Conservation (phyloP, 2,329 filamentous ascomycete species). For the Cercospora sojina region DNA sequence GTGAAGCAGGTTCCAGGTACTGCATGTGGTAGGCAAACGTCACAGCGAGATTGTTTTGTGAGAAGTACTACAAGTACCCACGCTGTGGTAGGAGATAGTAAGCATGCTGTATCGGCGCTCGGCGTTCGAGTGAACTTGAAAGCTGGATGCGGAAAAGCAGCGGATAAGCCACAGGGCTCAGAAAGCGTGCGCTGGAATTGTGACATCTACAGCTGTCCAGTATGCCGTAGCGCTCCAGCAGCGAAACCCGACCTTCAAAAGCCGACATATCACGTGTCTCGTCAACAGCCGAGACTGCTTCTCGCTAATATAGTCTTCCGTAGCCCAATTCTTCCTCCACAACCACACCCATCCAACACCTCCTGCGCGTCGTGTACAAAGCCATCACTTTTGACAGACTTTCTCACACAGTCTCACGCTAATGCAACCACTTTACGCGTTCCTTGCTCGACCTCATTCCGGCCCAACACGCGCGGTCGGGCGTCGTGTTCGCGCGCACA, state of each 20-base stretch:
- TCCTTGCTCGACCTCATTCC: conserved; percentile 12
- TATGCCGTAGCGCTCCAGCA: not conserved
- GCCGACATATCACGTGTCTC: not conserved
- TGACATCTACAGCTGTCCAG: not conserved
- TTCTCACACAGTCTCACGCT: conserved; percentile 9
- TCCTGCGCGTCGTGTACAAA: conserved; percentile 6
- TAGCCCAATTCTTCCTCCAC: conserved; percentile 8
- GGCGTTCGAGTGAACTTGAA: not conserved
- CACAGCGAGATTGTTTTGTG: not conserved
- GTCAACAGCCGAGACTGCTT: not conserved
- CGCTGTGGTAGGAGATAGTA: not conserved
- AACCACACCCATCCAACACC: conserved; percentile 1
- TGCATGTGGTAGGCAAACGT: not conserved
- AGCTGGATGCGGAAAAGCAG: not conserved
- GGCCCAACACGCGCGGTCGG: not conserved
- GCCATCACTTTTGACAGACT: conserved; percentile 15
- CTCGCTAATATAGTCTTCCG: not conserved
- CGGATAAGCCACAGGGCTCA: not conserved
- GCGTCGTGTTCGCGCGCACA: conserved; percentile 1
- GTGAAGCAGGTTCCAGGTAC: not conserved
- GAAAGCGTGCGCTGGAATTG: not conserved
- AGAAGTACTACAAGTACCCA: not conserved
- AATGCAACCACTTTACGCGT: conserved; percentile 18
- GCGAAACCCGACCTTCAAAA: not conserved
- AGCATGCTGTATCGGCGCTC: not conserved